Evolutionary conservation across 2,329 filamentous ascomycete species (phyloP).

Genomic region (Aspergillus costaricaensis): DNA sequence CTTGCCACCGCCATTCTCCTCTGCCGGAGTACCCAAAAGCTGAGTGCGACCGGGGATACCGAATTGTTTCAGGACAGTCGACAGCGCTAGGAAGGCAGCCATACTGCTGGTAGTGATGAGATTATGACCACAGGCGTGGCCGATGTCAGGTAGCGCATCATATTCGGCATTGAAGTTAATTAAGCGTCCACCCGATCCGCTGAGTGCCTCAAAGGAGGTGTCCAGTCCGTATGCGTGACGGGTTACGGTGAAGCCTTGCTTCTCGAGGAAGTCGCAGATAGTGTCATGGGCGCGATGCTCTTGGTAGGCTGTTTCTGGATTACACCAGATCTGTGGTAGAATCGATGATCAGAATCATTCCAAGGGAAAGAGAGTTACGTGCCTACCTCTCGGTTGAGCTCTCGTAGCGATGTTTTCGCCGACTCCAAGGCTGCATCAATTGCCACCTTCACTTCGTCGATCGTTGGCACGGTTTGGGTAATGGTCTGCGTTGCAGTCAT

Average conservation of each 20-base stretch:
- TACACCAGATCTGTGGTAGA: conserved; percentile 42
- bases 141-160: conserved; percentile 44
- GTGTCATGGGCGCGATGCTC: conserved; percentile 56
- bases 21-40: conserved; percentile 43
- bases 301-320: conserved; percentile 56
- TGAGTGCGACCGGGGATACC: conserved; percentile 41
- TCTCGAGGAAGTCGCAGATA: conserved; percentile 49
- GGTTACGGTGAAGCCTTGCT: conserved; percentile 50
- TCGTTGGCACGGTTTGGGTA: background rate
- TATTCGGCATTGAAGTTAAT: conserved; percentile 48
- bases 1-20: conserved; percentile 45
- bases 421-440: conserved; percentile 23
- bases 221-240: conserved; percentile 54
- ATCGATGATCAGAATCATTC: background rate
- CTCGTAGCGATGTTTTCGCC: conserved; percentile 24
- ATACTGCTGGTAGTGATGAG: conserved; percentile 41
- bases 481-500: conserved; percentile 22
- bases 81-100: conserved; percentile 49
- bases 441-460: conserved; percentile 26
- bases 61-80: conserved; percentile 46
- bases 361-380: too few species aligned
- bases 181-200: conserved; percentile 42
- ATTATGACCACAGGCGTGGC: conserved; percentile 46
- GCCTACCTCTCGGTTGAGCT: conserved; percentile 30
- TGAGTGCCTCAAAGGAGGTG: conserved; percentile 54